Evolutionary conservation across 2,329 filamentous ascomycete species (phyloP).

Genomic region (Epichloe hybrida): DNA sequence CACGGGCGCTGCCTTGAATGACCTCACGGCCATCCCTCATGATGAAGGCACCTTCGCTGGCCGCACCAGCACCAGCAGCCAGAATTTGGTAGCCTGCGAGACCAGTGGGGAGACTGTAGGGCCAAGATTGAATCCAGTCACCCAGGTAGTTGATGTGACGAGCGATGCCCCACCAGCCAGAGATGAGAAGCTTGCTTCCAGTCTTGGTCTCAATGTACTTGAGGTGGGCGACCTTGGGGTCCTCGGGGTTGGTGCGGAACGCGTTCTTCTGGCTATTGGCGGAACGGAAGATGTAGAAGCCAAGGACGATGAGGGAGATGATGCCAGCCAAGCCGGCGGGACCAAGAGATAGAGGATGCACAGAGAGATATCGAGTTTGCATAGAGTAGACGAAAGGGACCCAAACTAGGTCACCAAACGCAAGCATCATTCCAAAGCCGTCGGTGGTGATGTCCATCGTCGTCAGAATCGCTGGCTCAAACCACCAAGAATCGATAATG

Average conservation of each 20-base stretch:
- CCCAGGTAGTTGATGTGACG: constrained; percentile 94
- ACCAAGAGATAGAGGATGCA: constrained; percentile 71
- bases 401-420: constrained; percentile 88
- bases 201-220: constrained; percentile 74
- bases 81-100: constrained; percentile 69
- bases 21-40: constrained; percentile 50
- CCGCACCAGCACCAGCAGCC: constrained; percentile 33
- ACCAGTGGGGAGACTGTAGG: constrained; percentile 77
- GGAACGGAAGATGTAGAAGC: constrained; percentile 89
- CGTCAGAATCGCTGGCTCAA: constrained; percentile 78
- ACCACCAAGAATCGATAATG: constrained; percentile 70
- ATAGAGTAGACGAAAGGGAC: constrained; percentile 79
- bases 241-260: constrained; percentile 77
- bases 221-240: constrained; percentile 66
- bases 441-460: constrained; percentile 92
- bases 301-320: constrained; percentile 51
- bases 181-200: constrained; percentile 67
- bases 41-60: constrained; percentile 38
- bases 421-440: constrained; percentile 89
- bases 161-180: constrained; percentile 87
- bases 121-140: constrained; percentile 90
- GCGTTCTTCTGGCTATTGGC: constrained; percentile 91
- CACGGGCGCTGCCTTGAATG: constrained; percentile 57
- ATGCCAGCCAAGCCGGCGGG: constrained; percentile 50
- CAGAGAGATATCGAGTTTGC: constrained; percentile 72